Evolutionary conservation across 768 basidiomycete genomes (phyloP).

Genomic region (Lanmaoa rubissima): DNA sequence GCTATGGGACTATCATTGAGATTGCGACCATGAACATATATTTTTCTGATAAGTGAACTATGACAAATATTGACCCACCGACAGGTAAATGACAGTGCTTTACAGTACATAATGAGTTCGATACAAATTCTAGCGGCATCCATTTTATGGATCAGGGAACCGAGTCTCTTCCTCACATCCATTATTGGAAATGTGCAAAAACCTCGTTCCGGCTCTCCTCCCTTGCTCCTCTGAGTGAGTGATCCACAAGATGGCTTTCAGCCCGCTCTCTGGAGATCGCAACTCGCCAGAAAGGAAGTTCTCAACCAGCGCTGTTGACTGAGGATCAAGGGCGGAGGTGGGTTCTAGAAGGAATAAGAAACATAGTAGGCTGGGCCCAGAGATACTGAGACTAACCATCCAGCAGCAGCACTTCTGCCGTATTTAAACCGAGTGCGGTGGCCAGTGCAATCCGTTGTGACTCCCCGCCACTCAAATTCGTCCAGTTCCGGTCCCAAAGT

Average conservation of each 20-base stretch:
- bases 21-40: rapidly evolving
- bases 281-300: constrained; percentile 53
- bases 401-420: constrained; percentile 74
- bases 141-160: constrained; percentile 27
- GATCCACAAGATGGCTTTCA: constrained; percentile 84
- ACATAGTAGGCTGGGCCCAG: background rate
- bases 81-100: background rate
- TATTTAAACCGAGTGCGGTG: constrained; percentile 65
- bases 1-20: constrained; percentile 46
- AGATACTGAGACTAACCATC: constrained; percentile 55
- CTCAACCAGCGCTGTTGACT: constrained; percentile 66
- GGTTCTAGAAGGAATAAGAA: constrained; percentile 56
- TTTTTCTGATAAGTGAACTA: background rate
- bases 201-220: constrained; percentile 68
- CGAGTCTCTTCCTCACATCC: constrained; percentile 42
- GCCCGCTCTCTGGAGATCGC: constrained; percentile 40
- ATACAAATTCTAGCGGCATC: background rate
- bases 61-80: background rate
- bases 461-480: constrained; percentile 82
- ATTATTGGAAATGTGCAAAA: constrained; percentile 47
- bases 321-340: constrained; percentile 81
- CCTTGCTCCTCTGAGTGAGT: constrained; percentile 86
- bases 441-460: constrained; percentile 81
- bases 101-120: background rate
- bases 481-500: constrained; percentile 81